Evolutionary conservation across 169 alveolate genomes (phyloP).

Genomic region (Cryptosporidium tyzzeri): DNA sequence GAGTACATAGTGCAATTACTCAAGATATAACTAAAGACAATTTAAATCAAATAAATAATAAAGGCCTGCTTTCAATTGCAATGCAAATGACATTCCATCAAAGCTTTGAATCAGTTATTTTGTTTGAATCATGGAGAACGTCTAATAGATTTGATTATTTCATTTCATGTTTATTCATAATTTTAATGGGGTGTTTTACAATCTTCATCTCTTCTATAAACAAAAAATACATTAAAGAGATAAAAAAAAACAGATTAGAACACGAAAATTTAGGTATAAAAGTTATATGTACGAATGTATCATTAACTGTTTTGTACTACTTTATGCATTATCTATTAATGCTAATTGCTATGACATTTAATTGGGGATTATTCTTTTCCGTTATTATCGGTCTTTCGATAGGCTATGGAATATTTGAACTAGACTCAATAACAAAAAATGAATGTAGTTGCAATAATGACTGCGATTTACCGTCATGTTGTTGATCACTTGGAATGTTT

Average conservation of each 20-base stretch:
- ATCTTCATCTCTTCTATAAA: constrained; percentile 45
- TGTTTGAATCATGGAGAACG: constrained; percentile 67
- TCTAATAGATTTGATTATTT: constrained; percentile 26
- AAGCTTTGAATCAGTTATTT: constrained; percentile 50
- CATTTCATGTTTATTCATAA: constrained; percentile 28
- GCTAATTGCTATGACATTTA: constrained; percentile 72
- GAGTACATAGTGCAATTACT: neutral
- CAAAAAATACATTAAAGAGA: constrained; percentile 25
- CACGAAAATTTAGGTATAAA: neutral
- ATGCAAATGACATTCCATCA: constrained; percentile 74
- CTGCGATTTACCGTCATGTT: constrained; percentile 47
- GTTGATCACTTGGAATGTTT: constrained; percentile 5
- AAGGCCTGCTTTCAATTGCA: constrained; percentile 21
- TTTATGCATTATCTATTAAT: constrained; percentile 50
- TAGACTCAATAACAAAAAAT: constrained; percentile 7
- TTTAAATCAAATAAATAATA: constrained; percentile 22
- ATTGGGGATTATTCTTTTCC: constrained; percentile 66
- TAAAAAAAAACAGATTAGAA: neutral
- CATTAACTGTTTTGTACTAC: constrained; percentile 15
- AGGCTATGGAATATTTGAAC: constrained; percentile 53
- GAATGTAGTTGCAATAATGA: constrained; percentile 12
- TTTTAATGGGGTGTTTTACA: constrained; percentile 54
- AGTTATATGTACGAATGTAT: neutral
- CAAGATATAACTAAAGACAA: constrained; percentile 29
- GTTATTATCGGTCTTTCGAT: constrained; percentile 55